Percentiles rank a stretch among this genome's conserved stretches.
phyloP scores from a whole-genome alignment of 2,329 filamentous ascomycete genomes.

The Fusarium tuaranense region DNA sequence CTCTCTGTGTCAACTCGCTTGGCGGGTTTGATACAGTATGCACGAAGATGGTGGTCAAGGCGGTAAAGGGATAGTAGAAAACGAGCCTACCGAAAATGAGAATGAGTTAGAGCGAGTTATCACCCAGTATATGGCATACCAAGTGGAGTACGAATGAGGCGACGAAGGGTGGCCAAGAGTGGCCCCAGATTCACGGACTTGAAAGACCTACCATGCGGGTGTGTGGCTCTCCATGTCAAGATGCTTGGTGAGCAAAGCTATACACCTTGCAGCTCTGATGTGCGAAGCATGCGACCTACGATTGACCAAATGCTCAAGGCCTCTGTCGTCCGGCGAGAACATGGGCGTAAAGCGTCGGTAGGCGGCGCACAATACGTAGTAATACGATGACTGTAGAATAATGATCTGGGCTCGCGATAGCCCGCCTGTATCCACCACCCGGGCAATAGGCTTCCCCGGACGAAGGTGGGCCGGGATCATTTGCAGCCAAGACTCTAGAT shows the following conservation, averaged over 20 bases:
- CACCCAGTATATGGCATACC: too few species aligned
- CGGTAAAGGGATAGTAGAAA: neutral
- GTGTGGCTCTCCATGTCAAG: constrained; percentile 15
- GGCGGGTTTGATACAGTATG: neutral
- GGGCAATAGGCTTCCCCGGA: neutral
- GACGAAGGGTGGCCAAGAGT: too few species aligned
- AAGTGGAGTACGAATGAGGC: too few species aligned
- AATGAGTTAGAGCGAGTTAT: neutral
- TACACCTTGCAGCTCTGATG: constrained; percentile 7
- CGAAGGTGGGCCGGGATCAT: neutral
- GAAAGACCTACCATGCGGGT: constrained; percentile 6
- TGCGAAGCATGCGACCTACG: neutral
- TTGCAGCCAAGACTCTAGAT: too few species aligned
- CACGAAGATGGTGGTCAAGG: neutral
- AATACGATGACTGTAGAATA: neutral
- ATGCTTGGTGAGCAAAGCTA: constrained; percentile 4
- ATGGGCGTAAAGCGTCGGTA: neutral
- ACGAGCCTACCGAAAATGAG: neutral
- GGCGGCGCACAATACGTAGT: neutral
- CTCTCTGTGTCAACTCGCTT: neutral
- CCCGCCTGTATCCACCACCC: neutral
- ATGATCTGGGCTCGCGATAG: neutral
- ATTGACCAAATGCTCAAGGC: neutral
- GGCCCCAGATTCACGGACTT: too few species aligned
- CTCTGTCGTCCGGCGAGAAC: neutral